These are phyloP conservation scores for Thymus mandschuricus DNA, from an alignment of 257 asterid genomes.

Conservation along the genomic window DNA sequence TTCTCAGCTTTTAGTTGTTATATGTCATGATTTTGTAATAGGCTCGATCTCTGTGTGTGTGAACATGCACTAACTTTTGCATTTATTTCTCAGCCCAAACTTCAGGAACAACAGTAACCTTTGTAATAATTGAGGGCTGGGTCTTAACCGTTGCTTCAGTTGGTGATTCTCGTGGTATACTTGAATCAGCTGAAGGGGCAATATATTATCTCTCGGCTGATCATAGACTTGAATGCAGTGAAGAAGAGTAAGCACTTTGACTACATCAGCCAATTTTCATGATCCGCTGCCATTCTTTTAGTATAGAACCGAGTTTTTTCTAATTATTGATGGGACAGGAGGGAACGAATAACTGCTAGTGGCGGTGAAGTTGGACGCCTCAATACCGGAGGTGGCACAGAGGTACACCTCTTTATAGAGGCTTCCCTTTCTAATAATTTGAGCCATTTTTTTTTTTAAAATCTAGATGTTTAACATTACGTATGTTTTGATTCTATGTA, in stretches of 20 bases:
- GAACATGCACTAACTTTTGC: conserved; percentile 32
- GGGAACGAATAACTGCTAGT: conserved; percentile 86
- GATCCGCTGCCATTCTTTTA: conserved; percentile 10
- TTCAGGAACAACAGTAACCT: conserved; percentile 96
- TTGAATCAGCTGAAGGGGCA: conserved; percentile 90
- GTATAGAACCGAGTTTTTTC: conserved; percentile 13
- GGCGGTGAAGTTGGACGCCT: conserved; percentile 99
- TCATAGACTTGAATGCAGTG: conserved; percentile 93
- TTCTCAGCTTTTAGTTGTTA: conserved; percentile 5
- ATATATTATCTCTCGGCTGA: conserved; percentile 91
- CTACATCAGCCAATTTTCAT: conserved; percentile 11
- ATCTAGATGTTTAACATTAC: conserved; percentile 21
- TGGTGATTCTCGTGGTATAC: conserved; percentile 95
- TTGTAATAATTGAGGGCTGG: conserved; percentile 97
- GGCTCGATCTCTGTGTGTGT: not conserved
- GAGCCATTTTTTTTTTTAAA: not conserved
- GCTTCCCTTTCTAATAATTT: not conserved
- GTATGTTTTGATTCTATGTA: conserved; percentile 34
- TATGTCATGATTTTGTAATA: not conserved
- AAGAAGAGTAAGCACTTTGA: conserved; percentile 78
- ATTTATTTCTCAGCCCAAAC: conserved; percentile 65
- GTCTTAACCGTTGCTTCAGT: conserved; percentile 92
- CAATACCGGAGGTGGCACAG: conserved; percentile 98
- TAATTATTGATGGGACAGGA: conserved; percentile 54
- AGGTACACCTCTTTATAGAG: conserved; percentile 51